Conservation (phyloP, 2,329 filamentous ascomycete species). For the Sclerotinia minor region DNA sequence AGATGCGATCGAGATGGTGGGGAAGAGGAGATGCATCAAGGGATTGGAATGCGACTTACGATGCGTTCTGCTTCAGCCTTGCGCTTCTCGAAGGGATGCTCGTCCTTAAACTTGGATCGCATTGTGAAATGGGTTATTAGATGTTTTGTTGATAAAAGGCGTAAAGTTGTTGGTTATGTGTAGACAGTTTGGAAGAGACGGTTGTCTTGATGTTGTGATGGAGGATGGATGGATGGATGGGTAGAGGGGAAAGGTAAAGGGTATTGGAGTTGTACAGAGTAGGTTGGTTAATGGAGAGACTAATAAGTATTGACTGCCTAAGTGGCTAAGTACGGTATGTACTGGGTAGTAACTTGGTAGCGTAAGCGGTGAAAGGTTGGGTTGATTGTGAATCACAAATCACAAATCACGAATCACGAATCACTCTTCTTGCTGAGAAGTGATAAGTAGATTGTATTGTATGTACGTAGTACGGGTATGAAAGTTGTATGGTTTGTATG, state of each 20-base stretch:
- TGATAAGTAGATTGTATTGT: not conserved
- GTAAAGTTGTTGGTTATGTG: slow-evolving; percentile 2
- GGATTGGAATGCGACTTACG: slow-evolving; percentile 33
- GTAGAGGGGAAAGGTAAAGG: slow-evolving; percentile 17
- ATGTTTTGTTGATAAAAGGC: slow-evolving; percentile 9
- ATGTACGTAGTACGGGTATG: too few relatives aligned
- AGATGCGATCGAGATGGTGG: slow-evolving; percentile 20
- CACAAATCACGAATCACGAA: not conserved
- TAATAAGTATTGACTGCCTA: not conserved
- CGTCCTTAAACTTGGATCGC: slow-evolving; percentile 99
- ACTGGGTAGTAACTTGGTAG: not conserved
- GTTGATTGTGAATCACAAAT: slow-evolving; percentile 16
- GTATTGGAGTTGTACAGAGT: not conserved
- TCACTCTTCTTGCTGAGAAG: not conserved
- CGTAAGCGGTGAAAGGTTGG: slow-evolving; percentile 23
- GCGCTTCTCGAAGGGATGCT: slow-evolving; percentile 99
- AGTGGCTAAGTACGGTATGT: not conserved
- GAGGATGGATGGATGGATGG: slow-evolving; percentile 18
- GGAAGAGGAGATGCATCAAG: slow-evolving; percentile 20
- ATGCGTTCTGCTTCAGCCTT: slow-evolving; percentile 96
- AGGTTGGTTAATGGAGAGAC: not conserved
- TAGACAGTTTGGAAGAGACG: not conserved
- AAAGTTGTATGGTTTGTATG: not conserved
- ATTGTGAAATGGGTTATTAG: slow-evolving; percentile 58
- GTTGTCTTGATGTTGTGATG: slow-evolving; percentile 10